These are phyloP conservation scores for Flaveria sonorensis DNA, from an alignment of 129 eudicot genomes.

Conservation along the genomic window DNA sequence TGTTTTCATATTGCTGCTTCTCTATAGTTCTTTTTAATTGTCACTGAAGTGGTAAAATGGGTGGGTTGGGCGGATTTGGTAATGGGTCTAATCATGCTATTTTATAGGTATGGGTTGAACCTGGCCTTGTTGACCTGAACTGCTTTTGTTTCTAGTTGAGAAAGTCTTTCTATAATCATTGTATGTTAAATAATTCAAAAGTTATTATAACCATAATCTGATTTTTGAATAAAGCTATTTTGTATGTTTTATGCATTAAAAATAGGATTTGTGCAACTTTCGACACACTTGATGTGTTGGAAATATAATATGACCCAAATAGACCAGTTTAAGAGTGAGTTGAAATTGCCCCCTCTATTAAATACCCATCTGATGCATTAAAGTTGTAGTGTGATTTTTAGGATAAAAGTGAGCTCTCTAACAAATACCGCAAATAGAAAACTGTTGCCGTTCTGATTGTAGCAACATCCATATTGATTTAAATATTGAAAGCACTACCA, in stretches of 20 bases:
- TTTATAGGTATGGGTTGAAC: neutral
- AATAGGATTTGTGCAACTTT: neutral
- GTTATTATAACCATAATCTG: neutral
- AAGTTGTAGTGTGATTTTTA: neutral
- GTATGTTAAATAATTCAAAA: neutral
- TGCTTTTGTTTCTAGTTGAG: neutral
- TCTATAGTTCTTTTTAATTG: constrained; percentile 3
- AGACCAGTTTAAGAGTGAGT: neutral
- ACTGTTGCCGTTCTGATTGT: neutral
- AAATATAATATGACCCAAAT: neutral
- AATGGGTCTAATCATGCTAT: neutral
- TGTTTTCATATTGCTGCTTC: neutral
- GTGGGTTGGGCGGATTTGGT: neutral
- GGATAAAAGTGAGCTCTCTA: neutral
- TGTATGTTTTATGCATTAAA: neutral
- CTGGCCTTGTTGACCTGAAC: neutral
- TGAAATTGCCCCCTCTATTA: neutral
- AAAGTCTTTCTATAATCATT: neutral
- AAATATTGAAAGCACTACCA: neutral
- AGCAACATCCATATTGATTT: neutral
- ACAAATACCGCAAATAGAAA: neutral
- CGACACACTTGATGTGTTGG: neutral
- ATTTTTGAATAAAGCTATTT: neutral
- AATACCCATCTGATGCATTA: neutral
- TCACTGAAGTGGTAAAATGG: neutral